These are phyloP conservation scores for Rhizopogon rudus DNA, from an alignment of 768 basidiomycete species.

Conservation along the genomic window DNA sequence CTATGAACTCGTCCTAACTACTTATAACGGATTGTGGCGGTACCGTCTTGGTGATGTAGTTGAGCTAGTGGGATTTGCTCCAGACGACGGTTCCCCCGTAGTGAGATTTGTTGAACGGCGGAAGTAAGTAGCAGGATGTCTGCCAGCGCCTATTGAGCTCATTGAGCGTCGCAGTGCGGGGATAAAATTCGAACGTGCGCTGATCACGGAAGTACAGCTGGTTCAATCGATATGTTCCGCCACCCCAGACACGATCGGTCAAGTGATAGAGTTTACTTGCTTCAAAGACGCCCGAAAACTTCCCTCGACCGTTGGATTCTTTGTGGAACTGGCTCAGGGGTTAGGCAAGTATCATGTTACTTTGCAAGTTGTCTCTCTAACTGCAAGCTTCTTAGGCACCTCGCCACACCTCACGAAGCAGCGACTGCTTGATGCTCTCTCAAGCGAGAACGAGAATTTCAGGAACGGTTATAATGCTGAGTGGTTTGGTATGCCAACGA, in stretches of 20 bases:
- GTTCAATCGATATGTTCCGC: slow-evolving; percentile 1
- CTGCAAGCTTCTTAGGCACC: slow-evolving; percentile 1
- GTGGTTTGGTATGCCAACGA: slow-evolving; percentile 5
- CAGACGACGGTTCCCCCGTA: slow-evolving; percentile 15
- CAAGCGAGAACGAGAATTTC: not conserved
- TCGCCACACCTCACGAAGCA: not conserved
- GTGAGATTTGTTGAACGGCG: slow-evolving; percentile 16
- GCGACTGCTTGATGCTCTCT: slow-evolving; percentile 6
- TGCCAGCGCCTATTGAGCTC: not conserved
- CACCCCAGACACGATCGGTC: slow-evolving; percentile 7
- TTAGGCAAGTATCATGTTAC: slow-evolving; percentile 4
- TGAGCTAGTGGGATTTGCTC: slow-evolving; percentile 13
- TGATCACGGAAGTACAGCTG: slow-evolving; percentile 10
- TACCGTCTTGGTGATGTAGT: slow-evolving; percentile 19
- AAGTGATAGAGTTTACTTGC: slow-evolving; percentile 1
- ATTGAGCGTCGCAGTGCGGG: slow-evolving; percentile 6
- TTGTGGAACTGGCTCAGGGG: slow-evolving; percentile 9
- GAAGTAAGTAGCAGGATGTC: slow-evolving; percentile 5
- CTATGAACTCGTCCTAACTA: slow-evolving; percentile 16
- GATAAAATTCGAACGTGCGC: slow-evolving; percentile 3
- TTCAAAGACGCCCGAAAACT: slow-evolving; percentile 2
- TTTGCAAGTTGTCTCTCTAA: not conserved
- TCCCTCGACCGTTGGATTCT: slow-evolving; percentile 2
- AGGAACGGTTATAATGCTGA: not conserved
- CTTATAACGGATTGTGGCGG: slow-evolving; percentile 18